Evolutionary conservation across 768 basidiomycete species (phyloP).

Genomic region (Pleurotus eryngii): DNA sequence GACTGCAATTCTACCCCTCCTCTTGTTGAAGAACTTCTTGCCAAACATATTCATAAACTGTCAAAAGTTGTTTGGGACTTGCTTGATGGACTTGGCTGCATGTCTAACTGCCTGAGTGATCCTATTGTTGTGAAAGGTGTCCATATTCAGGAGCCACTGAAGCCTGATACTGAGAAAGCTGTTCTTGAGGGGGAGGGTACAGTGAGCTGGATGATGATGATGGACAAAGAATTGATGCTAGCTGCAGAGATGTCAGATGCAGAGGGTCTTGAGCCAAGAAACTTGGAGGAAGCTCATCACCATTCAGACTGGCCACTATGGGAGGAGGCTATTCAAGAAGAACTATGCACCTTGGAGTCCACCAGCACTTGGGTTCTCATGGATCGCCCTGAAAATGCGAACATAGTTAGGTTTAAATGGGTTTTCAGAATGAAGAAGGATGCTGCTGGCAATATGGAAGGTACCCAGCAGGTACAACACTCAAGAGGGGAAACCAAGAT

Average conservation of each 20-base stretch:
- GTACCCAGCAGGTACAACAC: too few relatives aligned
- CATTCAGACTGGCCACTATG: constrained; percentile 15
- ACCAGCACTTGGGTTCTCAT: constrained; percentile 31
- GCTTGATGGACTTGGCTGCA: not conserved
- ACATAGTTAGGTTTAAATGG: constrained; percentile 34
- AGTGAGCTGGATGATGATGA: not conserved
- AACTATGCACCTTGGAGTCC: constrained; percentile 22
- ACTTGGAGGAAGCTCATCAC: constrained; percentile 12
- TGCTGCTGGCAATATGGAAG: constrained; percentile 22
- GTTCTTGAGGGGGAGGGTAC: not conserved
- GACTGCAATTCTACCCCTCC: too few relatives aligned
- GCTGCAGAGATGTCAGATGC: constrained; percentile 10
- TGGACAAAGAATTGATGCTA: constrained; percentile 13
- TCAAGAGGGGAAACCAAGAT: too few relatives aligned
- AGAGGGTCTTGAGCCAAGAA: constrained; percentile 15
- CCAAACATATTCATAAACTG: too few relatives aligned
- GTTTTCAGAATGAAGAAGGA: constrained; percentile 40
- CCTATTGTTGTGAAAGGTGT: not conserved
- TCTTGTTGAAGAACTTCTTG: too few relatives aligned
- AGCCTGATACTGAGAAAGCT: too few relatives aligned
- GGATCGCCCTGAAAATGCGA: constrained; percentile 19
- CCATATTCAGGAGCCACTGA: not conserved
- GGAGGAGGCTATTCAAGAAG: constrained; percentile 19
- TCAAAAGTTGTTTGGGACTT: too few relatives aligned
- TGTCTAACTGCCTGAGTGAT: not conserved